A percentile compares a stretch with the other conserved stretches of the same genome.
These are phyloP conservation scores for Dendrobium nobile DNA, from an alignment of 106 monocot species.

Conservation along the genomic window DNA sequence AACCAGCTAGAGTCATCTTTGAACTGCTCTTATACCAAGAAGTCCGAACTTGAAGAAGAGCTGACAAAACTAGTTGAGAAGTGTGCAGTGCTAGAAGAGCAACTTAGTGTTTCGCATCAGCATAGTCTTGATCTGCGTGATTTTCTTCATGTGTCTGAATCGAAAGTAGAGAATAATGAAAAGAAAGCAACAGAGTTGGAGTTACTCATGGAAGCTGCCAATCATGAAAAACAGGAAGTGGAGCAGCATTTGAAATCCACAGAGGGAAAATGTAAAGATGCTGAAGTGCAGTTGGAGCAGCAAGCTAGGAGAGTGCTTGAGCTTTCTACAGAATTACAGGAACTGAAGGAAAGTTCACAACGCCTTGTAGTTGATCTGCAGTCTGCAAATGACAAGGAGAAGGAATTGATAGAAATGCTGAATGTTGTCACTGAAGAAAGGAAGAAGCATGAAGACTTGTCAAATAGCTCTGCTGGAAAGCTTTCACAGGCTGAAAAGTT, in stretches of 20 bases:
- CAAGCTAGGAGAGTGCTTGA: constrained; percentile 26
- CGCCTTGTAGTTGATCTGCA: constrained; percentile 33
- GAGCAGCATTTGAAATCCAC: constrained; percentile 20
- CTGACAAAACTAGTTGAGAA: constrained; percentile 41
- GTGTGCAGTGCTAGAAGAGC: constrained; percentile 32
- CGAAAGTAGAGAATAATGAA: constrained; percentile 41
- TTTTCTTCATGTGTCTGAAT: constrained; percentile 38
- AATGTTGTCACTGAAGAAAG: constrained; percentile 35
- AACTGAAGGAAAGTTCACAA: constrained; percentile 35
- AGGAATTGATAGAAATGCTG: constrained; percentile 35
- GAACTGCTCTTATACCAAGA: constrained; percentile 24
- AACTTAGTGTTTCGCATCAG: constrained; percentile 21
- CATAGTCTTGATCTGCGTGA: constrained; percentile 46
- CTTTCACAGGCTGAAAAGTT: constrained; percentile 34
- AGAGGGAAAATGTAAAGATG: constrained; percentile 29
- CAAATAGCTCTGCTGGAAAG: constrained; percentile 26
- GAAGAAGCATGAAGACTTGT: constrained; percentile 45
- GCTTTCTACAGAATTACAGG: constrained; percentile 47
- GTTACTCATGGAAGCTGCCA: constrained; percentile 37
- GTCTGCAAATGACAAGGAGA: constrained; percentile 51
- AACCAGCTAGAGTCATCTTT: constrained; percentile 58
- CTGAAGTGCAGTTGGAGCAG: constrained; percentile 29
- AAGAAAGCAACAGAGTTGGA: constrained; percentile 51
- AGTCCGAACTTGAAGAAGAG: constrained; percentile 43
- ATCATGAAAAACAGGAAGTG: constrained; percentile 22